Conservation (phyloP, 345 rosid genomes). For the Boechera stricta region DNA sequence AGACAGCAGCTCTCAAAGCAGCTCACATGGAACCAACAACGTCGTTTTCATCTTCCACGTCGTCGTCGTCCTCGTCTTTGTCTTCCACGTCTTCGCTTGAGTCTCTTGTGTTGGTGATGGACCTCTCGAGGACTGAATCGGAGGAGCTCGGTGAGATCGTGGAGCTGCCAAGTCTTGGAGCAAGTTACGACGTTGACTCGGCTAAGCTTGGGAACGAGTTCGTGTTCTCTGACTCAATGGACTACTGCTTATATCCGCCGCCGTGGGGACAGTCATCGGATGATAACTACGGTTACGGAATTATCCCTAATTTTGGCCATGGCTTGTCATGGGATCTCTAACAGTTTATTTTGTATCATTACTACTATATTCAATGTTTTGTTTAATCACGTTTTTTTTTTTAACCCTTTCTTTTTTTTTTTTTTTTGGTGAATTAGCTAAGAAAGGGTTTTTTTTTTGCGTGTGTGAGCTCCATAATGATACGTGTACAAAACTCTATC, state of each 20-base stretch:
- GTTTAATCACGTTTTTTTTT: conserved; percentile 22
- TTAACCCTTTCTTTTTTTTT: not conserved
- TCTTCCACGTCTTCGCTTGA: conserved; percentile 46
- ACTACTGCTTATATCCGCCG: conserved; percentile 51
- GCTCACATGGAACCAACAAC: conserved; percentile 71
- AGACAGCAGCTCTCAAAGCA: conserved; percentile 90
- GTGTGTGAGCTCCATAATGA: conserved; percentile 39
- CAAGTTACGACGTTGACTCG: conserved; percentile 49
- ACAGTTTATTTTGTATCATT: conserved; percentile 11
- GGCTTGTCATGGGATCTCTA: conserved; percentile 41
- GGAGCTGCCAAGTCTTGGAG: conserved; percentile 73
- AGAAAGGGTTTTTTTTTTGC: conserved; percentile 17
- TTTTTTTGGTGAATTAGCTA: conserved; percentile 4
- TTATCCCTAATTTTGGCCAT: conserved; percentile 30
- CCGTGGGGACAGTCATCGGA: conserved; percentile 56
- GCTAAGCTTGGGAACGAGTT: conserved; percentile 51
- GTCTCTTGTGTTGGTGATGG: conserved; percentile 58
- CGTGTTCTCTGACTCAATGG: conserved; percentile 56
- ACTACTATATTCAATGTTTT: conserved; percentile 13
- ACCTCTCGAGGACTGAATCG: conserved; percentile 50
- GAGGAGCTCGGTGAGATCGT: conserved; percentile 82
- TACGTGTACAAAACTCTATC: conserved; percentile 45
- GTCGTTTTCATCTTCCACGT: conserved; percentile 8
- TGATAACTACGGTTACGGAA: conserved; percentile 43
- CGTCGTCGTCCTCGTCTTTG: conserved; percentile 11